These are phyloP conservation scores for Pistacia integerrima DNA, from an alignment of 345 rosid species.

Conservation along the genomic window DNA sequence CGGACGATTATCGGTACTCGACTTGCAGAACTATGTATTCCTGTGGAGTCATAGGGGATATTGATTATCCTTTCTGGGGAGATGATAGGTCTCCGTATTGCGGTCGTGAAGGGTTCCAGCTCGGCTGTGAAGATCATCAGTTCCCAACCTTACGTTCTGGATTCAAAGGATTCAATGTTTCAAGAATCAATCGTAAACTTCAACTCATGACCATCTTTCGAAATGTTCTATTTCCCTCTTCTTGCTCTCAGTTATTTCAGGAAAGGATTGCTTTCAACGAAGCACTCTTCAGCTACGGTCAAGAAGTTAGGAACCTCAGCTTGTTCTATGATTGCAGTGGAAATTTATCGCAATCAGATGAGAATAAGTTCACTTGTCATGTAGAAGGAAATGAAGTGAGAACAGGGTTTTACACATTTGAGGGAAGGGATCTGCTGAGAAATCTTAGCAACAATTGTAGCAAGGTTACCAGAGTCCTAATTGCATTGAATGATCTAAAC, in stretches of 20 bases:
- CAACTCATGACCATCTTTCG: conserved; percentile 26
- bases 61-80: conserved; percentile 58
- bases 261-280: neutral
- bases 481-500: neutral
- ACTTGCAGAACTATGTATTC: neutral
- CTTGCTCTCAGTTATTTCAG: neutral
- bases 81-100: conserved; percentile 27
- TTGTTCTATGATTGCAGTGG: conserved; percentile 32
- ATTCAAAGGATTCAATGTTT: neutral
- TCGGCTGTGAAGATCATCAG: conserved; percentile 25
- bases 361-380: neutral
- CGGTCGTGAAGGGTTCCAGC: conserved; percentile 37
- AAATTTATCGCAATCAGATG: neutral
- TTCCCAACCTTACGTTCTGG: neutral
- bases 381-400: accelerated
- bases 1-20: neutral
- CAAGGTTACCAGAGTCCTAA: conserved; percentile 18
- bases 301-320: conserved; percentile 6
- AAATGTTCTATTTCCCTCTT: conserved; percentile 4
- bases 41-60: neutral
- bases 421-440: neutral
- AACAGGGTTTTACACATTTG: neutral
- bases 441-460: conserved; percentile 9
- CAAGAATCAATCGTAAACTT: neutral
- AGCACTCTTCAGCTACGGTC: neutral